Evolutionary conservation across 257 asterid species (phyloP).

Genomic region (Solanum habrochaites): DNA sequence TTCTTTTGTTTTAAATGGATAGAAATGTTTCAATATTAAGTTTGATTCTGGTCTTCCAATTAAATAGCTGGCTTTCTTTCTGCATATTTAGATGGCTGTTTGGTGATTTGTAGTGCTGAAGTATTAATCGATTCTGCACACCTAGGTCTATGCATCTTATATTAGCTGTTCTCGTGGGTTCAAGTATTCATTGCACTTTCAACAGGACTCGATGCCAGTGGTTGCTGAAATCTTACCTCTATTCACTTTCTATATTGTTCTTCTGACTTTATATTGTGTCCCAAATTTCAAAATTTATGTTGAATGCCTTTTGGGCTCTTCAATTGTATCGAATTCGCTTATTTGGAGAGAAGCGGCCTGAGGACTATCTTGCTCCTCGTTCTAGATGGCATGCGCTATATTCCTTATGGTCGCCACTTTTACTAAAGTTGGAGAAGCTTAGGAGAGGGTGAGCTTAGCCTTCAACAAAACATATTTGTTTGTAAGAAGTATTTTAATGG

Average conservation of each 20-base stretch:
- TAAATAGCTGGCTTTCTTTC: neutral
- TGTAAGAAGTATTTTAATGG: neutral
- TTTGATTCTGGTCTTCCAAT: neutral
- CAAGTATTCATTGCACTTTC: neutral
- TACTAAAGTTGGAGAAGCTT: conserved; percentile 64
- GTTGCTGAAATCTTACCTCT: neutral
- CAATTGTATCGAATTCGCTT: neutral
- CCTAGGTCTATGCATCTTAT: neutral
- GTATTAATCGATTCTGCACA: neutral
- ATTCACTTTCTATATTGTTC: neutral
- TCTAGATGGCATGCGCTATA: conserved; percentile 73
- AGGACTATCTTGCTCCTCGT: conserved; percentile 82
- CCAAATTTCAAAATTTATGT: neutral
- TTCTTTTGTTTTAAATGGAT: neutral
- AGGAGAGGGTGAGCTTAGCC: conserved; percentile 50
- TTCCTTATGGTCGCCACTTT: conserved; percentile 98
- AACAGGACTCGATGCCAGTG: neutral
- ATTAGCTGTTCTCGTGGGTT: neutral
- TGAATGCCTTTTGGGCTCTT: neutral
- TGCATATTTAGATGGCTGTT: neutral
- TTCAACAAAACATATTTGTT: conserved; percentile 1
- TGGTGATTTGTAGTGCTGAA: neutral
- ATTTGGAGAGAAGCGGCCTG: conserved; percentile 58
- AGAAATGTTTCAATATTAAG: neutral
- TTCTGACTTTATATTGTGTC: neutral